Evolutionary conservation across 2,329 filamentous ascomycete species (phyloP).

Genomic region (Juglanconis juglandina): DNA sequence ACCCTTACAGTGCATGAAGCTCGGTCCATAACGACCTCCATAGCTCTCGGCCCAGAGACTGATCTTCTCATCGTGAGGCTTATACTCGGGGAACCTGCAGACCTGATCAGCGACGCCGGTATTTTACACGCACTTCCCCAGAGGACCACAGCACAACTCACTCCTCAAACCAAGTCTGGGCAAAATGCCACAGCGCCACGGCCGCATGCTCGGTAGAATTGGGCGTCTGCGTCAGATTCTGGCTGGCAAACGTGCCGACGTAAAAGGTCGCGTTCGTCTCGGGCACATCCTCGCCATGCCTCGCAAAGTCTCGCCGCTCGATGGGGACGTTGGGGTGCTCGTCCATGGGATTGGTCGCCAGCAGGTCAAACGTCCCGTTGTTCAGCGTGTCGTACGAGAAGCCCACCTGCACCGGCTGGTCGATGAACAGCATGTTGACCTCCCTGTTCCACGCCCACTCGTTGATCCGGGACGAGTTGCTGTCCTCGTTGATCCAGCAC

Average conservation of each 20-base stretch:
- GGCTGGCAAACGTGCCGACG: conserved; percentile 43
- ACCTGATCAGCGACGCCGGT: background rate
- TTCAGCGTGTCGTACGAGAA: conserved; percentile 28
- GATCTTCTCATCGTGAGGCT: conserved; percentile 37
- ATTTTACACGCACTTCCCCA: background rate
- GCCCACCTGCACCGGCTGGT: conserved; percentile 45
- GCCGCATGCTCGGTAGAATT: conserved; percentile 49
- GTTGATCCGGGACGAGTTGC: conserved; percentile 47
- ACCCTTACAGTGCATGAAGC: conserved; percentile 28
- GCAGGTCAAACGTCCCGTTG: conserved; percentile 24
- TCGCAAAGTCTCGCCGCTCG: conserved; percentile 8
- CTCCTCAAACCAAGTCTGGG: conserved; percentile 54
- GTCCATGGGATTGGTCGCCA: conserved; percentile 10
- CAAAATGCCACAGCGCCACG: conserved; percentile 51
- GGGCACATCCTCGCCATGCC: conserved; percentile 22
- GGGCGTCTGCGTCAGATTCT: conserved; percentile 39
- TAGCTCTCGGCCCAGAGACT: conserved; percentile 21
- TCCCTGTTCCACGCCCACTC: conserved; percentile 60
- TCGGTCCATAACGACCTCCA: conserved; percentile 39
- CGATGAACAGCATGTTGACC: conserved; percentile 63
- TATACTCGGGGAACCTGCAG: conserved; percentile 45
- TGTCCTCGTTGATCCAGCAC: conserved; percentile 48
- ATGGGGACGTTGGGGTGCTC: conserved; percentile 18
- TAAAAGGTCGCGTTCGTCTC: conserved; percentile 15
- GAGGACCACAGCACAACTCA: background rate